Percentiles rank a stretch among this genome's conserved stretches.
phyloP scores from a whole-genome alignment of 768 basidiomycete genomes.

The Aureoboletus auriporus region DNA sequence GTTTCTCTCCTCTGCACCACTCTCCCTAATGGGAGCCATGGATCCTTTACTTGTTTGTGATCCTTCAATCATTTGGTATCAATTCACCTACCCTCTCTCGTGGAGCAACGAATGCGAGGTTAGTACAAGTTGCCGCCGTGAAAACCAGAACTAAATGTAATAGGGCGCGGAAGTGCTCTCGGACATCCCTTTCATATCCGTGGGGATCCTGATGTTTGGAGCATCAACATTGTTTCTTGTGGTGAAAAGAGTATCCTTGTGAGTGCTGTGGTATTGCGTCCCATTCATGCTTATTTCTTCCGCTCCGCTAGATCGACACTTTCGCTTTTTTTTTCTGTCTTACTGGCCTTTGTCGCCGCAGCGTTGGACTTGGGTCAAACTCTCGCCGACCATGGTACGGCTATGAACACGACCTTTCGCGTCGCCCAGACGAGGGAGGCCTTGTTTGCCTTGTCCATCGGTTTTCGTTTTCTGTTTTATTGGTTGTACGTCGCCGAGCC shows the following conservation, averaged over 20 bases:
- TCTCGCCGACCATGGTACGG: constrained; percentile 36
- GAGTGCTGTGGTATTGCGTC: constrained; percentile 20
- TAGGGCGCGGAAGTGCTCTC: constrained; percentile 56
- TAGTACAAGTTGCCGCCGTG: constrained; percentile 19
- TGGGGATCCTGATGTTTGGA: constrained; percentile 62
- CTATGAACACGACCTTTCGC: constrained; percentile 22
- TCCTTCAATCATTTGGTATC: constrained; percentile 14
- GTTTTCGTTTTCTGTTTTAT: constrained; percentile 60
- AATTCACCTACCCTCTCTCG: constrained; percentile 28
- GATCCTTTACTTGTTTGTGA: constrained; percentile 11
- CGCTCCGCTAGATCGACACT: constrained; percentile 35
- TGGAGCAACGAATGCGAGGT: constrained; percentile 44
- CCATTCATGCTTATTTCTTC: constrained; percentile 1
- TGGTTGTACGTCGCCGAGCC: constrained; percentile 63
- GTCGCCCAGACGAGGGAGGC: constrained; percentile 55
- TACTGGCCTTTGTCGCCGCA: constrained; percentile 58
- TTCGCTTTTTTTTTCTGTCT: constrained; percentile 53
- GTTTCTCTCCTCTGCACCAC: constrained; percentile 11
- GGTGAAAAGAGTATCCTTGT: constrained; percentile 51
- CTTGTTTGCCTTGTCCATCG: constrained; percentile 51
- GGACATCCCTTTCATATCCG: constrained; percentile 64
- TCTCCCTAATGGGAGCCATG: constrained; percentile 16
- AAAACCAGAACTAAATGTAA: constrained; percentile 6
- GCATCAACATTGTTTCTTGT: constrained; percentile 53
- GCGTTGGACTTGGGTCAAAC: constrained; percentile 60